Evolutionary conservation across 345 rosid genomes (phyloP), one percentile per base, ranked within the genome.

Genomic region (Eucalyptus cloeziana): DNA sequence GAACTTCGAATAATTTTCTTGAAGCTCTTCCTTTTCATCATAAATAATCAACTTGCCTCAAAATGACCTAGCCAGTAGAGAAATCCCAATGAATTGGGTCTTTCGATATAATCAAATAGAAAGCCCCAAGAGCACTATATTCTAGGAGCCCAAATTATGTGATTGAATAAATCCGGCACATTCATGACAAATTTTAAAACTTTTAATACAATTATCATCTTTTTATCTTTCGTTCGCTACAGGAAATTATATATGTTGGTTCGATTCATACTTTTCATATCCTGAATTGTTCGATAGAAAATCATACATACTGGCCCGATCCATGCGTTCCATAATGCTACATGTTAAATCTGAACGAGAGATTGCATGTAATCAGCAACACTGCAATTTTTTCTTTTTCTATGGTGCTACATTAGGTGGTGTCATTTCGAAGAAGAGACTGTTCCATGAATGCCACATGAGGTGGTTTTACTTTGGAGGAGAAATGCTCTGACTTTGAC

Each of bases 241-340:
- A 19, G 1, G 1, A 52, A 52, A 52, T 52, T 24, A 51, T 0
- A 51, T 8, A 51, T 17, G 0, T 51, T 7, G 4, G 0, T 51
- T 51, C 2, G 2, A 16, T 0, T 0, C 7, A 2, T 6, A 3
- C 2, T 6, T 22, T 54, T 9, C 12, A 2, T 22, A 56, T 56
- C 11, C 1, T 56, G 0, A 56, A 56, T 56, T 4, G 30, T 0
- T 56, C 0, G 12, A 22, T 2, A 4, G 27, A 0, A 56, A 56
- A 56, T 56, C 30, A 56, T 22, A 56, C 13, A 4, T 56, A 8
- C 4, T 19, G 12, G 30, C 0, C 27, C 11, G 0, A 8, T 56
- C 62, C 30, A 8, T 9, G 1, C 12, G 21, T 56, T 56, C 9
- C 69, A 10, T 30, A 62, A 62, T 30, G 69, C 69, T 62, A 30